Base-by-base conservation (phyloP, 169 alveolate genomes). In the Eimeria maxima region DNA sequence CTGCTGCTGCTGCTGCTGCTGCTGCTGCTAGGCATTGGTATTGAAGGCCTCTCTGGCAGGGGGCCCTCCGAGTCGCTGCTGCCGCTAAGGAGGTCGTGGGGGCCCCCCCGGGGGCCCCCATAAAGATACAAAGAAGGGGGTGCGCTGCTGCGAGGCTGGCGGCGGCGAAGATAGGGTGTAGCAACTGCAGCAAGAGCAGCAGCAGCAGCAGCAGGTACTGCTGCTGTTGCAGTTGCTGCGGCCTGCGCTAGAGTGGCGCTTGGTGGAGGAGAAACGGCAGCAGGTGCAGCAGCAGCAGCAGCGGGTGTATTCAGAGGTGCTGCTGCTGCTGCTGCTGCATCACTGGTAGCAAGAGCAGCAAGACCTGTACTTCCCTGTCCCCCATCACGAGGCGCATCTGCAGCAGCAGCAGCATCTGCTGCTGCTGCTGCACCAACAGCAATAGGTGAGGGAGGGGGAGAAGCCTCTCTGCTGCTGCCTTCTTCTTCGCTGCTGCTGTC, bases 101-200 rank as follows among this genome's bases (percentile, higher is more conserved):
- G 65, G 74, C 42, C 74, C 47, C 91, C 74, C 91, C 76, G 65
- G 76, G 71, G 74, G 29, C 74, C 74, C 74, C 53, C 47, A 44
- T n/a, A 67, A 7, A 55, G 55, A 33, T 76, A 44, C 42, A 83
- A 27, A 24, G 91, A 74, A 4, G 91, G 91, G 55, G 91, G 91
- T 27, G 91, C 91, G 74, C 91, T 83, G 91, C 91, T 53, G 91
- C 91, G 91, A 38, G 91, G 91, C n/a, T 44, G 74, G 91, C 91
- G 91, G 91, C 74, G 53, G 8, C 91, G 91, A n/a, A 14, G 50
- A 6, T 63, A 4, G 33, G 74, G 38, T 55, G 91, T 76, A 27
- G 91, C 73, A 13, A 55, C 91, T 83, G 91, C 74, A 55, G 91
- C 91, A 55, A 44, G 44, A 45, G 5, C 3, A 4, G 27, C 83